Base-by-base conservation (phyloP, 306 rosid genomes). In the peach (Prunus persica) region DNA sequence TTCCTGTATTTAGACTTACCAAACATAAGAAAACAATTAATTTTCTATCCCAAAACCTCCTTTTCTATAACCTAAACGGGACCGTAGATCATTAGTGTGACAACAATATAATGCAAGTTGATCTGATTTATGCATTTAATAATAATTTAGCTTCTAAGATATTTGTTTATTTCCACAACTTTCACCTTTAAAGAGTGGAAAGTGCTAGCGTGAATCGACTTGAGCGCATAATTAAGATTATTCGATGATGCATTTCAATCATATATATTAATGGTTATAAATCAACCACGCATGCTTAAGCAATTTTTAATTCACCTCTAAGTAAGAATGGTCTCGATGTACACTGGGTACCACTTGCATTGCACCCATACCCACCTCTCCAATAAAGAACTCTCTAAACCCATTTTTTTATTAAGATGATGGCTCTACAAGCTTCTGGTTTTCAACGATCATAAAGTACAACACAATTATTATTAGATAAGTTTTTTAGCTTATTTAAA, bases 1-100 rank as follows among this genome's bases (percentile, higher is more conserved):
- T 32, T 32, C 7, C 38, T 30, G 6, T 30, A 30, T 1, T 0
- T 30, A 0, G 1, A 30, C 0, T 30, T 30, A 3, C 0, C 6
- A 30, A 30, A 30, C 0, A 30, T 4, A 0, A 1, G 0, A 30
- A 30, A 30, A 30, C 0, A 30, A 30, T 30, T 30, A 0, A 30
- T 30, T 30, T 30, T 1, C 1, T 4, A 3, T 30, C 32, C 4
- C 4, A 0, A 30, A 3, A 4, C 4, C 32, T 30, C 0, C 1
- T 32, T 32, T 32, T 0, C 6, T 6, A 32, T 32, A 1, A 32
- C 4, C 7, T 0, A 34, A 5, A 34, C 2, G 2, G 41, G 8
- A 6, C 8, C 8, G 8, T 34, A 34, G 8, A 58, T 58, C 9
- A 11, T 4, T 2, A 58, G 24, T 11, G 18, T 56, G 34, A 58